Percentiles rank a stretch among this genome's conserved stretches.
Conservation (phyloP, 1,284 basidiomycete species). For the Sphaerobolus stellatus region DNA sequence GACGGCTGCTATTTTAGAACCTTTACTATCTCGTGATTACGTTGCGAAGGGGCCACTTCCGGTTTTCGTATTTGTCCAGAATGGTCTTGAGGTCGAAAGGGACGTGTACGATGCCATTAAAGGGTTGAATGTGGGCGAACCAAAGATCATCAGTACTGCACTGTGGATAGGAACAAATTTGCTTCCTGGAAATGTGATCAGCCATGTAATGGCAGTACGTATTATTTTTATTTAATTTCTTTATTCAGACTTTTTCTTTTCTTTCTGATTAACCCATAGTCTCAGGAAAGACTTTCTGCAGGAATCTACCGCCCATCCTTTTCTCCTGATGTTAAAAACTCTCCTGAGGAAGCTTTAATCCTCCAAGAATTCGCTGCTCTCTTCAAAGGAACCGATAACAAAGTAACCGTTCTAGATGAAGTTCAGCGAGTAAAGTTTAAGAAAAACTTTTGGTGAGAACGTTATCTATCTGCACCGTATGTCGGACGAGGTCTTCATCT, state of each 20-base stretch:
- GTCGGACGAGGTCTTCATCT: neutral
- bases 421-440: constrained; percentile 60
- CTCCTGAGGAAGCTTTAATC: constrained; percentile 41
- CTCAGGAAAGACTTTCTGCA: constrained; percentile 51
- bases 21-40: constrained; percentile 56
- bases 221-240: neutral
- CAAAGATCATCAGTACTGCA: constrained; percentile 54
- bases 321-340: constrained; percentile 42
- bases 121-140: constrained; percentile 40
- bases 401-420: constrained; percentile 50
- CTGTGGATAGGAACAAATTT: constrained; percentile 56
- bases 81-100: constrained; percentile 73
- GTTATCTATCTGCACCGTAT: neutral
- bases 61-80: constrained; percentile 71
- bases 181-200: constrained; percentile 44
- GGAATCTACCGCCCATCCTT: constrained; percentile 54
- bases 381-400: constrained; percentile 48
- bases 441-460: constrained; percentile 55
- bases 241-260: neutral
- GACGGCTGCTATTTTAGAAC: constrained; percentile 57
- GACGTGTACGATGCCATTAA: constrained; percentile 61
- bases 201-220: constrained; percentile 44
- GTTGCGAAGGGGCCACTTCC: constrained; percentile 49
- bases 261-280: too few species aligned
- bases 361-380: constrained; percentile 49